Evolutionary conservation across 495 filamentous ascomycete genomes (phyloP).

Genomic region (Neurospora discreta): DNA sequence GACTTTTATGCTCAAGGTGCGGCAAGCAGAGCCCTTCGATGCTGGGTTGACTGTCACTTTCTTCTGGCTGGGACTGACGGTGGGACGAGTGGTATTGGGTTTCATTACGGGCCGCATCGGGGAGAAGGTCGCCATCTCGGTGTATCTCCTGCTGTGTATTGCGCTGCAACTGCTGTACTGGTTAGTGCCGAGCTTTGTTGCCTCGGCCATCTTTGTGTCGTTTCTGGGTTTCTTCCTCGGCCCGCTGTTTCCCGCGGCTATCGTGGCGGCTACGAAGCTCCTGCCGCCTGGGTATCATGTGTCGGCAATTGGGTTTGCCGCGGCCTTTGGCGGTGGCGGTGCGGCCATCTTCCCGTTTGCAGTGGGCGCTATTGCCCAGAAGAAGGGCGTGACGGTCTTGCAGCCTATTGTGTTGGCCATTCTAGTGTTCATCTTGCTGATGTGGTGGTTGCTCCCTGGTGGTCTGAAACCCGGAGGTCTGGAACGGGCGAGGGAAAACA

Average conservation of each 20-base stretch:
- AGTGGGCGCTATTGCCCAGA: conserved; percentile 74
- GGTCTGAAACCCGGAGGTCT: conserved; percentile 21
- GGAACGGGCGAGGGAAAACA: conserved; percentile 22
- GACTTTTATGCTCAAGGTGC: conserved; percentile 70
- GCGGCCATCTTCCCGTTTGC: conserved; percentile 76
- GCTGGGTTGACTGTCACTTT: conserved; percentile 73
- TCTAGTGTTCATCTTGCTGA: conserved; percentile 44
- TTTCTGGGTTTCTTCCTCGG: conserved; percentile 73
- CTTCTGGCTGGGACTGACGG: conserved; percentile 75
- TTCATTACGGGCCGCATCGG: conserved; percentile 60
- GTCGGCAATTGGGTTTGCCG: conserved; percentile 70
- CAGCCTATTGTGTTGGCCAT: conserved; percentile 67
- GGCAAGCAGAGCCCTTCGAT: conserved; percentile 54
- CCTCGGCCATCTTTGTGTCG: conserved; percentile 60
- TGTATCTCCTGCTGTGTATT: conserved; percentile 51
- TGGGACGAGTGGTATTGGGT: conserved; percentile 61
- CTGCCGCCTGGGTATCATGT: conserved; percentile 71
- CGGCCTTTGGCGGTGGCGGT: conserved; percentile 68
- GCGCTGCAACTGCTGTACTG: conserved; percentile 69
- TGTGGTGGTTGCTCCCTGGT: conserved; percentile 37
- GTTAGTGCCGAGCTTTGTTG: conserved; percentile 67
- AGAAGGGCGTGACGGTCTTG: conserved; percentile 64
- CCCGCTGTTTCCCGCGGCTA: conserved; percentile 67
- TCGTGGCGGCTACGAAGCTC: conserved; percentile 72
- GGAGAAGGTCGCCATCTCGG: conserved; percentile 53